Evolutionary conservation across 129 eudicot species (phyloP), one percentile per base, ranked within the genome.

Genomic region (Centaurea solstitialis): DNA sequence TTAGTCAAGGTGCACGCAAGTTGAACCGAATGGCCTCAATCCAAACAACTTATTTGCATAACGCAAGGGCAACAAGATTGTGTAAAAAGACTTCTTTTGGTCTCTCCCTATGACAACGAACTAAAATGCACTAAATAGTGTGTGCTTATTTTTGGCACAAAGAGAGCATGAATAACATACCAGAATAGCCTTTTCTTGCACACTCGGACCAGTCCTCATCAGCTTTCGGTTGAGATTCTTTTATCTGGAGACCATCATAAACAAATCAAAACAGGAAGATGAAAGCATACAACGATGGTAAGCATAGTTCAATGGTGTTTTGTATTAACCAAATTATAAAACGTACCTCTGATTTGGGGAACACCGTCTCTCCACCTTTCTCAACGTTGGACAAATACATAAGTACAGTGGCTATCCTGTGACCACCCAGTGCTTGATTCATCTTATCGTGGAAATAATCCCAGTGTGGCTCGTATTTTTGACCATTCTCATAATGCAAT

Each of bases 391-490:
- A 92, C 78, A 94, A 78, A 84, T 94, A 94, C 96, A 94, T 90
- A 69, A 94, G 97, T 4, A 94, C 93, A 38, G 97, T 94, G 65
- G 96, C 97, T 28, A 92, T 80, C 24, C 98, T 82, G 71, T 94
- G 96, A 59, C 98, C 98, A 43, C 98, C 98, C 10, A 85, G 30
- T 73, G 87, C 88, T 53, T 73, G 90, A 82, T 91, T 94, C 59
- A 71, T 81, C 74, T 89, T 80, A 75, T 92, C 98, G 35, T 73
- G 86, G 23, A 94, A 91, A 81, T 78, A 94, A 79, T 94, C 98
- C 87, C 86, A 89, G 74, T 92, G 98, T 9, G 98, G 94, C 73
- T 88, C 91, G 75, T 94, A 94, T 77, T 94, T 92, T 83, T 94
- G 97, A 79, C 97, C 98, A 18, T 82, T 87, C 77, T 94, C 97